A percentile compares a stretch with the other conserved stretches of the same genome.
phyloP scores from a whole-genome alignment of 2,329 filamentous ascomycete species.

The Apiospora rasikravindrae region DNA sequence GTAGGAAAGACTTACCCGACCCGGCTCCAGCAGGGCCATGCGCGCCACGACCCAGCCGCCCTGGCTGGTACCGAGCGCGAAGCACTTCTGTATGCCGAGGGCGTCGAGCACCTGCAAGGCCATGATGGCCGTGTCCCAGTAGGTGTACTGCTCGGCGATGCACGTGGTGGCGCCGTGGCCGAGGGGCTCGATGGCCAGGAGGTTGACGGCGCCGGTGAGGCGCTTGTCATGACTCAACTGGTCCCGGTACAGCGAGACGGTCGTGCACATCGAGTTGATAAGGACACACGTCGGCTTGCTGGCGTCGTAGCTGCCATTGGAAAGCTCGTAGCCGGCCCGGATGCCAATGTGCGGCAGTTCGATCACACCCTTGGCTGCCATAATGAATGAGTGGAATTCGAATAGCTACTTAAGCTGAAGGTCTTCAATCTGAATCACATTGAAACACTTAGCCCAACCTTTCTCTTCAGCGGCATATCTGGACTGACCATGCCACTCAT shows the following conservation, averaged over 20 bases:
- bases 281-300: conserved; percentile 57
- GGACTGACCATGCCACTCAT: not conserved
- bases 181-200: conserved; percentile 58
- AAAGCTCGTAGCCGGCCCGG: conserved; percentile 50
- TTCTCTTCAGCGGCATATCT: not conserved
- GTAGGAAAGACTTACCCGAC: conserved; percentile 42
- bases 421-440: not conserved
- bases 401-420: not conserved
- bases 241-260: conserved; percentile 49
- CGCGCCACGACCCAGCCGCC: conserved; percentile 57
- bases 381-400: conserved; percentile 19
- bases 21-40: conserved; percentile 57
- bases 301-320: conserved; percentile 49
- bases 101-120: conserved; percentile 60
- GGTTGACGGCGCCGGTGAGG: conserved; percentile 50
- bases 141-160: conserved; percentile 55
- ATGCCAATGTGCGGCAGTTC: conserved; percentile 54
- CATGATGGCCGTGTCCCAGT: conserved; percentile 61
- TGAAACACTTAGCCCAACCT: no score
- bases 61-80: conserved; percentile 56
- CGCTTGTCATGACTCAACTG: conserved; percentile 48
- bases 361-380: conserved; percentile 48
- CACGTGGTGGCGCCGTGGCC: conserved; percentile 55
- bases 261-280: conserved; percentile 59
- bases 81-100: conserved; percentile 53